These are phyloP conservation scores for Pestalotiopsis sp. DNA, from an alignment of 2,329 filamentous ascomycete species.

Conservation along the genomic window DNA sequence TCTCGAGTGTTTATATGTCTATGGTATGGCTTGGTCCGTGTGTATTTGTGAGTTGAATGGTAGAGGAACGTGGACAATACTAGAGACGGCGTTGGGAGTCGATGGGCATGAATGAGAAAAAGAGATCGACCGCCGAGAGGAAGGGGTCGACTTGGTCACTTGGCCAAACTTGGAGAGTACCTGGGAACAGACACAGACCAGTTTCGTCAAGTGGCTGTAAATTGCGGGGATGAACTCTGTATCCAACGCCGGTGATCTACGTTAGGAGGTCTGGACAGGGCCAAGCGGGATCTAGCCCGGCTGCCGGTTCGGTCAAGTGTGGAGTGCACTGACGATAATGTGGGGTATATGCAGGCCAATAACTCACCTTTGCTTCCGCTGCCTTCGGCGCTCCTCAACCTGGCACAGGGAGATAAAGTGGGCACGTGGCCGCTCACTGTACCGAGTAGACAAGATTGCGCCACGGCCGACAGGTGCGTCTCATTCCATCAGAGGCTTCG, in stretches of 20 bases:
- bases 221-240: constrained; percentile 1
- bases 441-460: too few species aligned
- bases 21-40: neutral
- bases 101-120: neutral
- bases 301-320: constrained; percentile 3
- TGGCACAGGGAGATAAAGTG: neutral
- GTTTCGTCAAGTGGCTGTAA: neutral
- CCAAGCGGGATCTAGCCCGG: neutral
- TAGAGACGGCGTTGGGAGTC: neutral
- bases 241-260: constrained; percentile 1
- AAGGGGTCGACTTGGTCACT: too few species aligned
- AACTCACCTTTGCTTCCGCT: too few species aligned
- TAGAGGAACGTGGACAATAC: neutral
- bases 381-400: neutral
- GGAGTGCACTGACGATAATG: constrained; percentile 4
- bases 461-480: too few species aligned
- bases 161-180: neutral
- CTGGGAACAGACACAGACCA: neutral
- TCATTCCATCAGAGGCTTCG: too few species aligned
- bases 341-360: neutral
- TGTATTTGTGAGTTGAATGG: neutral
- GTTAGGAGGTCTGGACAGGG: neutral
- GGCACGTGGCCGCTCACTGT: too few species aligned
- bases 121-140: neutral
- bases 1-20: too few species aligned